Evolutionary conservation across 768 basidiomycete species (phyloP).

Genomic region (Hydnomerulius pinastri): DNA sequence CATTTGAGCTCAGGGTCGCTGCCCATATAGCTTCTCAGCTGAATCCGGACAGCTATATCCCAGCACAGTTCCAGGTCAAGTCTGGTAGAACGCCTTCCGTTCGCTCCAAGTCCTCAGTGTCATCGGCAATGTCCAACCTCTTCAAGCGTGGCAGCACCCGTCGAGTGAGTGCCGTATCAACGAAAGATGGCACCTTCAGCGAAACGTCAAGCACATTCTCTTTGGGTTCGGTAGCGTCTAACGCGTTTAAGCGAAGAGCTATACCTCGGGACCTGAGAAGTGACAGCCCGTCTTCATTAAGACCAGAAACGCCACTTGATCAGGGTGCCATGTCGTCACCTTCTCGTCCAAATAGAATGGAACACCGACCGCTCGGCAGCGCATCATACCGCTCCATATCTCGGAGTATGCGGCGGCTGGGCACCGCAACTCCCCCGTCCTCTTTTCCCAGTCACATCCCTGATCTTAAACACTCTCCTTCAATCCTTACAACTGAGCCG

Average conservation of each 20-base stretch:
- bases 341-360: conserved; percentile 36
- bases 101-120: conserved; percentile 51
- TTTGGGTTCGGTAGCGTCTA: conserved; percentile 28
- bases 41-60: conserved; percentile 21
- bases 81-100: conserved; percentile 52
- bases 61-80: conserved; percentile 33
- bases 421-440: conserved; percentile 52
- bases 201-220: conserved; percentile 47
- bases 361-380: conserved; percentile 20
- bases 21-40: conserved; percentile 17
- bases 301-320: conserved; percentile 40
- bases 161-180: conserved; percentile 35
- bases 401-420: conserved; percentile 47
- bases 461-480: conserved; percentile 39
- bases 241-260: conserved; percentile 46
- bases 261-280: conserved; percentile 44
- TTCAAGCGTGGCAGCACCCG: conserved; percentile 50
- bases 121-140: conserved; percentile 52
- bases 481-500: conserved; percentile 33
- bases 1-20: conserved; percentile 9
- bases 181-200: conserved; percentile 42
- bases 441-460: conserved; percentile 43
- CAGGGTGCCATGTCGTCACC: conserved; percentile 46
- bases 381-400: conserved; percentile 42
- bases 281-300: conserved; percentile 7